These are phyloP conservation scores for Saccharomycopsis hybrid DNA, from an alignment of 1,139 yeast species.

Conservation along the genomic window DNA sequence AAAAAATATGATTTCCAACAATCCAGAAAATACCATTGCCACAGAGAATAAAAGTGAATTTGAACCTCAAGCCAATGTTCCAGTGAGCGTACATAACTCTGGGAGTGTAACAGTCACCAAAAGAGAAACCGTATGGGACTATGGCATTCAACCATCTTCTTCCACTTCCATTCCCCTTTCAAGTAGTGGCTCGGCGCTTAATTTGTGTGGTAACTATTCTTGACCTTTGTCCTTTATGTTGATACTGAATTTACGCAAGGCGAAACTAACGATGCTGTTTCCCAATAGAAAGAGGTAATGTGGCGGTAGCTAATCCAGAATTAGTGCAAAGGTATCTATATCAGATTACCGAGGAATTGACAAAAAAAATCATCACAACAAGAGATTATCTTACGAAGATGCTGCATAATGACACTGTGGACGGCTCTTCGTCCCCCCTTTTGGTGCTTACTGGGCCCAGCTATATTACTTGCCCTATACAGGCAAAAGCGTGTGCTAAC, in stretches of 20 bases:
- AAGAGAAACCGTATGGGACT: constrained; percentile 2
- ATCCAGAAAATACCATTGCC: background rate
- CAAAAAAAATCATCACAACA: constrained; percentile 29
- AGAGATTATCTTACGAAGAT: constrained; percentile 18
- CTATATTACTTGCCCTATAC: constrained; percentile 29
- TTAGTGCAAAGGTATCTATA: constrained; percentile 38
- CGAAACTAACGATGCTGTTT: background rate
- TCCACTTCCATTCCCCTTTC: background rate
- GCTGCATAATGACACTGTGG: background rate
- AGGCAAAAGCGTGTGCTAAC: constrained; percentile 37
- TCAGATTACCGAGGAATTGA: constrained; percentile 31
- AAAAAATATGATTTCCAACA: too few relatives aligned
- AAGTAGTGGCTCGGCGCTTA: constrained; percentile 6
- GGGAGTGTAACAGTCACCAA: background rate
- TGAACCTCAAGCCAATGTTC: background rate
- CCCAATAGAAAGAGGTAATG: constrained; percentile 29
- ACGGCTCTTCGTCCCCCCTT: constrained; percentile 24
- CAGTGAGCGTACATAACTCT: background rate
- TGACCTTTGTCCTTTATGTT: background rate
- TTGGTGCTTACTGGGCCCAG: constrained; percentile 39
- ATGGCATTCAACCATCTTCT: constrained; percentile 1
- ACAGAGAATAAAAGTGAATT: background rate
- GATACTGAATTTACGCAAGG: background rate
- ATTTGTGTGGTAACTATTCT: constrained; percentile 6
- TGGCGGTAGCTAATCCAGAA: constrained; percentile 41